Percentiles rank a stretch among this genome's conserved stretches.
phyloP scores from a whole-genome alignment of 495 filamentous ascomycete species.

The Xylaria cubensis region DNA sequence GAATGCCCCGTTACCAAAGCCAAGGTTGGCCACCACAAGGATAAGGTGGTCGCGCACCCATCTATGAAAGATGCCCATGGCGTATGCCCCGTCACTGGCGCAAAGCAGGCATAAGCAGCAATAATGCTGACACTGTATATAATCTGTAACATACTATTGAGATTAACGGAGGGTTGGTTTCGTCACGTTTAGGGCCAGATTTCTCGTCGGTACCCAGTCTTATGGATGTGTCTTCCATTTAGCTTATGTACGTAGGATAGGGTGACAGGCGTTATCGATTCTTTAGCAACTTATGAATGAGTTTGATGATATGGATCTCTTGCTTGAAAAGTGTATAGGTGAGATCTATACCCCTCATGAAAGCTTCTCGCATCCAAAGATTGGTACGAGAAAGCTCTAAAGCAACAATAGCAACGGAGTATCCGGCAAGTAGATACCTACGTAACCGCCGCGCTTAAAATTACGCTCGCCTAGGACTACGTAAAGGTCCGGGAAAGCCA shows the following conservation, averaged over 20 bases:
- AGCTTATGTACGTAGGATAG: neutral
- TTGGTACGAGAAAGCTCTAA: neutral
- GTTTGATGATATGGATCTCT: neutral
- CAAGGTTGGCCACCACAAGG: constrained; percentile 54
- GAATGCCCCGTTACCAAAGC: constrained; percentile 60
- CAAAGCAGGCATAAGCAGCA: constrained; percentile 27
- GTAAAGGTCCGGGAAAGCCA: neutral
- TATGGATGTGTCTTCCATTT: neutral
- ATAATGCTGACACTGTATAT: neutral
- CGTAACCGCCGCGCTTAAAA: neutral
- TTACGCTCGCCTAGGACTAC: neutral
- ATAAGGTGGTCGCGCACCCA: constrained; percentile 50
- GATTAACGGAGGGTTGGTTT: neutral
- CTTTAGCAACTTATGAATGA: neutral
- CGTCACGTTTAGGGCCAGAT: neutral
- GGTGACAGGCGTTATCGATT: neutral
- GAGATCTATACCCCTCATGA: neutral
- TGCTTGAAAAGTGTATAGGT: neutral
- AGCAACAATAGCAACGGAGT: neutral
- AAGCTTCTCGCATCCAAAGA: neutral
- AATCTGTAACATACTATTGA: constrained; percentile 10
- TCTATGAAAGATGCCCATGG: constrained; percentile 41
- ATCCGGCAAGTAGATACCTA: neutral
- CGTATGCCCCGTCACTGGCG: constrained; percentile 52
- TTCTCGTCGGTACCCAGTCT: neutral